Evolutionary conservation across 169 alveolate species (phyloP).

Genomic region (Eimeria zaria): DNA sequence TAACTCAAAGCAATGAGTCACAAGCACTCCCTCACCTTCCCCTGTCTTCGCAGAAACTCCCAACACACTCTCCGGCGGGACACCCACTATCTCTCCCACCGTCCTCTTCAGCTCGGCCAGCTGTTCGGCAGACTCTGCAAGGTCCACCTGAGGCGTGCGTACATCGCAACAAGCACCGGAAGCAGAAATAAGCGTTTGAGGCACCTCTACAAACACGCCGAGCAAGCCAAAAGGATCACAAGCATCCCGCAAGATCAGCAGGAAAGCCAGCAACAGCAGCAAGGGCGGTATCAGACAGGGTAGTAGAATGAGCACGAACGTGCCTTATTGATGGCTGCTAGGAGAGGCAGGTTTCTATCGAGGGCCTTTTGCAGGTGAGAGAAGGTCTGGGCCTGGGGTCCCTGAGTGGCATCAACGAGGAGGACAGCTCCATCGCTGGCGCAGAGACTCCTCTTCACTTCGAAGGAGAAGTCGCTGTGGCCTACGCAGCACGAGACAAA

Average conservation of each 20-base stretch:
- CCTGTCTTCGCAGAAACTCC: constrained; percentile 96
- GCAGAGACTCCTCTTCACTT: constrained; percentile 96
- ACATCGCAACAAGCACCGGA: not conserved
- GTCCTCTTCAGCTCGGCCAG: constrained; percentile 34
- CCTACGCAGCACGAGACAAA: constrained; percentile 59
- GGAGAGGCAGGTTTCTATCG: not conserved
- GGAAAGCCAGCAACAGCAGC: not conserved
- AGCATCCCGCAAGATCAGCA: constrained; percentile 3
- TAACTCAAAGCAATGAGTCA: not conserved
- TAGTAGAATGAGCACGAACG: not conserved
- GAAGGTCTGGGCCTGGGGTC: constrained; percentile 97
- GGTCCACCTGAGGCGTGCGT: constrained; percentile 19
- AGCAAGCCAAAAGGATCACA: not conserved
- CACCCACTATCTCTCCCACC: constrained; percentile 58
- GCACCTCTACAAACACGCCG: not conserved
- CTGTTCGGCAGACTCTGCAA: constrained; percentile 49
- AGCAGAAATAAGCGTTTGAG: not conserved
- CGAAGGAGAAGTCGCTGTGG: constrained; percentile 97
- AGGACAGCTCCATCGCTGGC: constrained; percentile 97
- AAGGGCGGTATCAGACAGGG: not conserved
- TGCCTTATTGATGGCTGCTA: constrained; percentile 48
- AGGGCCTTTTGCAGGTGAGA: constrained; percentile 87
- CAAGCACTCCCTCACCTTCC: not conserved
- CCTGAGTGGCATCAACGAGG: constrained; percentile 96
- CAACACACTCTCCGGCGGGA: constrained; percentile 91